Percentiles rank a stretch among this genome's conserved stretches.
Evolutionary conservation across 2,329 filamentous ascomycete genomes (phyloP).

Genomic region (Fusarium sacchari): DNA sequence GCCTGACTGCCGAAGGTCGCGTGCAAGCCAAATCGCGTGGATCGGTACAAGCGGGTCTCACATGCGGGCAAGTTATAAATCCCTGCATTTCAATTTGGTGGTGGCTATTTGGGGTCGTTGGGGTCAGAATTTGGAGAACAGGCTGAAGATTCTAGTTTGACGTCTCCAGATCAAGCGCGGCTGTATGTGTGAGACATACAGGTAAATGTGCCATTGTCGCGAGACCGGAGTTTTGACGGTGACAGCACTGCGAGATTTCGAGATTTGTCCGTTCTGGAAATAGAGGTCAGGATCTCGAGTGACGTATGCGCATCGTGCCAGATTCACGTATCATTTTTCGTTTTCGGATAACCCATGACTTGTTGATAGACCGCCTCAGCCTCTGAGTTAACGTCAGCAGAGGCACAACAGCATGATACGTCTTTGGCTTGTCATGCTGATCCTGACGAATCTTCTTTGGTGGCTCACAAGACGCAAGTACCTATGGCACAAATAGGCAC

Average conservation of each 20-base stretch:
- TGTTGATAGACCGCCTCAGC: conserved; percentile 16
- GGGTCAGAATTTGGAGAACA: conserved; percentile 21
- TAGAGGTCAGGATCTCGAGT: conserved; percentile 13
- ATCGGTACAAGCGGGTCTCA: conserved; percentile 41
- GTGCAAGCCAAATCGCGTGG: conserved; percentile 43
- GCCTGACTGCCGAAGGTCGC: conserved; percentile 43
- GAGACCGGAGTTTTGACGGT: not conserved
- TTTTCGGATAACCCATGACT: conserved; percentile 24
- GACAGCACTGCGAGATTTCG: not conserved
- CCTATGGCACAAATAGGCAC: conserved; percentile 1
- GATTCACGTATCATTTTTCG: conserved; percentile 17
- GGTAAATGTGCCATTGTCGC: not conserved
- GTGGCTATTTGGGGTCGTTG: conserved; percentile 29
- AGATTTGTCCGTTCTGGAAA: conserved; percentile 16
- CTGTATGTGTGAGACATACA: conserved; percentile 17
- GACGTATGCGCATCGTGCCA: conserved; percentile 20
- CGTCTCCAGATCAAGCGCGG: not conserved
- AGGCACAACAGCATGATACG: not conserved
- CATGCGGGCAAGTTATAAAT: conserved; percentile 35
- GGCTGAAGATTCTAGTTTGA: conserved; percentile 10
- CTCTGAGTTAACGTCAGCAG: conserved; percentile 22
- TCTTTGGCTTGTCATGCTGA: not conserved
- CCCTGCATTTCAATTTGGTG: conserved; percentile 42
- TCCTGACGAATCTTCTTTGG: not conserved
- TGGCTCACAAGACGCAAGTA: not conserved